Percentiles rank a stretch among this genome's conserved stretches.
Conservation (phyloP, 495 filamentous ascomycete species). For the Neurospora tetraspora region DNA sequence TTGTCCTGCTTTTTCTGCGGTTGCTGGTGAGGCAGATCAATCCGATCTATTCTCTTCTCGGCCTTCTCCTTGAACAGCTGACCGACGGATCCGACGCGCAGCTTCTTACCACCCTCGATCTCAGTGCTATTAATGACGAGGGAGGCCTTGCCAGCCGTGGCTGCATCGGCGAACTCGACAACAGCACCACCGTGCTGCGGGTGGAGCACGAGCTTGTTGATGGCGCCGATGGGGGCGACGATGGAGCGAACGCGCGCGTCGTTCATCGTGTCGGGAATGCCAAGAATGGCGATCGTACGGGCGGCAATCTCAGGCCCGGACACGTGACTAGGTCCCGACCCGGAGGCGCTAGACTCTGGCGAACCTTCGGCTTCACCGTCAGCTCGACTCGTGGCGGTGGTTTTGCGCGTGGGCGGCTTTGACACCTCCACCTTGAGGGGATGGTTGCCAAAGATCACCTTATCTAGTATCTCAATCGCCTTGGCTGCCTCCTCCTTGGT, state of each 20-base stretch:
- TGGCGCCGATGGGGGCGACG: constrained; percentile 52
- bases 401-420: constrained; percentile 33
- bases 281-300: constrained; percentile 53
- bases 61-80: constrained; percentile 57
- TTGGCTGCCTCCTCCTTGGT: constrained; percentile 59
- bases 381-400: constrained; percentile 25
- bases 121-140: constrained; percentile 64
- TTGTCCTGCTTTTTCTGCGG: constrained; percentile 25
- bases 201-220: constrained; percentile 56
- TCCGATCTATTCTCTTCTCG: constrained; percentile 43
- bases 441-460: constrained; percentile 57
- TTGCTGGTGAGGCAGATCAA: constrained; percentile 23
- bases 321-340: background rate
- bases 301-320: constrained; percentile 26
- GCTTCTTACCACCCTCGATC: constrained; percentile 50
- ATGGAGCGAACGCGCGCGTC: constrained; percentile 56
- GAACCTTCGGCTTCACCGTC: constrained; percentile 19
- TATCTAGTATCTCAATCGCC: constrained; percentile 59
- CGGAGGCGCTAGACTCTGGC: constrained; percentile 9
- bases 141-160: constrained; percentile 63
- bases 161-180: constrained; percentile 64
- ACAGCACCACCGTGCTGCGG: constrained; percentile 81
- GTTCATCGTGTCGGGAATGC: constrained; percentile 63
- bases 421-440: constrained; percentile 60
- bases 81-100: constrained; percentile 56